Evolutionary conservation across 164 flowering plant genomes (phyloP), one percentile per base, ranked within the genome.

Genomic region (Chimonanthus salicifolius): DNA sequence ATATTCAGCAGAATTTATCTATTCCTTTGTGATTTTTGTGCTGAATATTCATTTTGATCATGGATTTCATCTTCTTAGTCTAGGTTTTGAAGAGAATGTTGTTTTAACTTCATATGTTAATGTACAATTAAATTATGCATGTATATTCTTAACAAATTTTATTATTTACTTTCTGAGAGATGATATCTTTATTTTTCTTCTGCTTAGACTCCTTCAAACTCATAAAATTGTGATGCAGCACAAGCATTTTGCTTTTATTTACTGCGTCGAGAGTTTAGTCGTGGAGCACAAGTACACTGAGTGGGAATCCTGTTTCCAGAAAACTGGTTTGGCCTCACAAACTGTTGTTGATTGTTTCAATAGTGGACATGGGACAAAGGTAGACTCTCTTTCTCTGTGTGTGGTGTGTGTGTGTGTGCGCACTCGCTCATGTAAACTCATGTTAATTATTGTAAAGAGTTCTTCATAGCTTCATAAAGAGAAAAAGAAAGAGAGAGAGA

Each of bases 271-370:
- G 87, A 72, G 43, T 67, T 77, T 90, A 72, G 91, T 86, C 63
- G 71, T 78, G 58, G 75, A 87, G 71, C 74, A 72, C 75, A 81
- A 89, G 74, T 85, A 79, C 74, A 18, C 76, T 3, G 67, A 90
- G 73, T 95, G 99, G 99, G 81, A 80, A 68, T 79, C 89, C 5
- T 95, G 99, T 76, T 93, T 86, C 74, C 80, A 78, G 62, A 81
- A 87, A 71, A 49, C 85, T 74, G 83, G 82, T 16, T 78, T 89
- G 81, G 90, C 90, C 69, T 68, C 92, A 21, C 78, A 79, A 49
- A 88, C 89, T 13, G 74, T 95, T 60, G 33, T 50, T 6, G 85
- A 89, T 64, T 95, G 99, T 82, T 87, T 80, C 44, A 73, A 51
- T 47, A 80, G 85, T 63, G 88, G 84, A 46, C 43, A 64, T 50